Base-by-base conservation (phyloP, 495 filamentous ascomycete genomes). In the Cenococcum geophilum region DNA sequence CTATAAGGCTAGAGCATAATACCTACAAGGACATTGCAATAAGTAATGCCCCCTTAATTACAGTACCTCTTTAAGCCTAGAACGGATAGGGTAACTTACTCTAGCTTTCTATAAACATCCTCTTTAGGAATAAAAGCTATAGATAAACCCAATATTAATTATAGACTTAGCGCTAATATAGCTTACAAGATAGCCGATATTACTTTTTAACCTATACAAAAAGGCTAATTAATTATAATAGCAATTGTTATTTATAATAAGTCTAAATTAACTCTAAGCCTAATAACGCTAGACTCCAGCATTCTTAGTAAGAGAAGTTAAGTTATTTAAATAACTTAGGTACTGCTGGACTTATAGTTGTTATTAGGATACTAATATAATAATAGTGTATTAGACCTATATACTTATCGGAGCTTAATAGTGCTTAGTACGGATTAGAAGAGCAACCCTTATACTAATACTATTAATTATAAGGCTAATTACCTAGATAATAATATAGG, bases 301-400 rank as follows among this genome's bases (percentile, higher is more conserved):
- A n/a, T 56, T 56, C 32, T 56, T 56, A 36, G 53, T 2, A 20
- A 18, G 14, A 37, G 20, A 37, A 5, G 16, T 37, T 18, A 34
- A 34, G n/a, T 56, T 37, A 37, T 56, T 34, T 20, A 37, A 18
- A 56, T 22, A 23, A 53, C 14, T 14, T 53, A 53, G n/a, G 4
- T 53, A 22, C 20, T 53, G 14, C n/a, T 2, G 34, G 25, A 56
- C 35, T 56, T 37, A 56, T 56, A 56, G 53, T 18, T 56, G n/a
- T 34, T 56, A 56, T 22, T 56, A 37, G 25, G 16, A 37, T 56
- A 37, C 53, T 22, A 37, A 56, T 56, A 56, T 56, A 37, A 57
- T 42, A 42, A 37, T 56, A 37, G 53, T 56, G n/a, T 37, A 37
- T 56, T 37, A 56, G 10, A 47, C 10, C 10, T 21, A 21, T 21